A percentile compares a stretch with the other conserved stretches of the same genome.
Conservation (phyloP, 2,329 filamentous ascomycete species). For the Fusarium luffae region DNA sequence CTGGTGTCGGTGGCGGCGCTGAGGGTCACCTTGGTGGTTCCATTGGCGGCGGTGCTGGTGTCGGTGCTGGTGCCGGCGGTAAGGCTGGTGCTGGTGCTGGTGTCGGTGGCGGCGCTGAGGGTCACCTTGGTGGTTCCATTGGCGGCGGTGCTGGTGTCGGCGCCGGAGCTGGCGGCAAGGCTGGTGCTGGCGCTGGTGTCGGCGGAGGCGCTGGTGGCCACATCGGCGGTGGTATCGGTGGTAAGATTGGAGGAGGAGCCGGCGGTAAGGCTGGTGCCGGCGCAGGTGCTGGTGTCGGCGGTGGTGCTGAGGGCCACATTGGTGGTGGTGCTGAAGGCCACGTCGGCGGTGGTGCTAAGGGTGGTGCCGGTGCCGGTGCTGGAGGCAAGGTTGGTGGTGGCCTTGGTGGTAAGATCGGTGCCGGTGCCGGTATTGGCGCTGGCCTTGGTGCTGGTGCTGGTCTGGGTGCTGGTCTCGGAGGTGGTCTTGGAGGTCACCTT, state of each 20-base stretch:
- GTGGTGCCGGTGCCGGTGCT: not conserved
- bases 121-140: not conserved
- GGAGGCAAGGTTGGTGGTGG: not conserved
- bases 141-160: not conserved
- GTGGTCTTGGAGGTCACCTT: slow-evolving; percentile 1
- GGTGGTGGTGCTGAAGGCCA: not conserved
- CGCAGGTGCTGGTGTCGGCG: not conserved
- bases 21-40: not conserved
- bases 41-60: not conserved
- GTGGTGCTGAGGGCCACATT: not conserved
- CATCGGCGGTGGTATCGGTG: not conserved
- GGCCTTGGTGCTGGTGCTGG: not conserved
- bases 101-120: not conserved
- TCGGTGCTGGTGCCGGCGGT: not conserved
- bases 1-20: not conserved
- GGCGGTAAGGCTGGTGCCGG: not conserved
- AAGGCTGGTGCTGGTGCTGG: slow-evolving; percentile 1
- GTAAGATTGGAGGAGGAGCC: not conserved
- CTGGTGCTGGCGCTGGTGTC: not conserved
- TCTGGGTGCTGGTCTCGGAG: not conserved
- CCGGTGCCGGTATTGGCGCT: not conserved
- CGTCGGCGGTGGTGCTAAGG: not conserved
- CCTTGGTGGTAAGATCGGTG: not conserved
- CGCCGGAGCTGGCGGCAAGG: not conserved
- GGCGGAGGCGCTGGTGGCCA: not conserved